Conservation (phyloP, 192 early-diverging fungal genomes). For the Podila epicladia region DNA sequence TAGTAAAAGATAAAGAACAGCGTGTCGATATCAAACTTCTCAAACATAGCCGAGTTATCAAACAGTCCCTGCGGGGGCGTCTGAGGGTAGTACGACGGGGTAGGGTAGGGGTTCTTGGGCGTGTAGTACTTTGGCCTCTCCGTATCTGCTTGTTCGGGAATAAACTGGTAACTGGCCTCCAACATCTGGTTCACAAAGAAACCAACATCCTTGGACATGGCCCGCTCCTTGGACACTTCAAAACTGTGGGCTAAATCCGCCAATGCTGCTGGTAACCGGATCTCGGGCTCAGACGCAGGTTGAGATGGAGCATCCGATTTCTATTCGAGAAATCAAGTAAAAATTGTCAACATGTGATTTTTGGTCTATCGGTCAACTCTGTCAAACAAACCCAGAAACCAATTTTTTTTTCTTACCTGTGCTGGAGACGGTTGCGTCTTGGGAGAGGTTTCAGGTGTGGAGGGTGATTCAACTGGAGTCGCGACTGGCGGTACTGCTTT, state of each 20-base stretch:
- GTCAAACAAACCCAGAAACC: not conserved
- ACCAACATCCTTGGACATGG: constrained; percentile 55
- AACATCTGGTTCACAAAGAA: constrained; percentile 77
- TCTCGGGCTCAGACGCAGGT: constrained; percentile 40
- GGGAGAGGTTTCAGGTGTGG: no score
- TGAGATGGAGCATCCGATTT: not conserved
- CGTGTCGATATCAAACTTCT: constrained; percentile 93
- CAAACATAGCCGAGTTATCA: constrained; percentile 85
- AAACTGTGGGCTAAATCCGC: constrained; percentile 66
- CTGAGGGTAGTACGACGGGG: constrained; percentile 95
- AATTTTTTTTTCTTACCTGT: no score
- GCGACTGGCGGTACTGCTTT: no score
- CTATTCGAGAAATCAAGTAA: no score
- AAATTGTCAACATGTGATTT: not conserved
- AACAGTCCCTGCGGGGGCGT: constrained; percentile 77
- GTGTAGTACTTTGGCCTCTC: constrained; percentile 83
- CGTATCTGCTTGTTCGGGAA: constrained; percentile 86
- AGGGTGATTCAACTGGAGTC: no score
- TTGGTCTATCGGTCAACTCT: not conserved
- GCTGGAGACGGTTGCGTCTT: no score
- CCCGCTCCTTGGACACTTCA: constrained; percentile 59
- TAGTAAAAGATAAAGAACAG: constrained; percentile 99
- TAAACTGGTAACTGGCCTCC: constrained; percentile 82
- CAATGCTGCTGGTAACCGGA: constrained; percentile 60
- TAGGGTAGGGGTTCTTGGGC: constrained; percentile 79